Evolutionary conservation across 1,284 basidiomycete species (phyloP).

Genomic region (Fomes fomentarius): DNA sequence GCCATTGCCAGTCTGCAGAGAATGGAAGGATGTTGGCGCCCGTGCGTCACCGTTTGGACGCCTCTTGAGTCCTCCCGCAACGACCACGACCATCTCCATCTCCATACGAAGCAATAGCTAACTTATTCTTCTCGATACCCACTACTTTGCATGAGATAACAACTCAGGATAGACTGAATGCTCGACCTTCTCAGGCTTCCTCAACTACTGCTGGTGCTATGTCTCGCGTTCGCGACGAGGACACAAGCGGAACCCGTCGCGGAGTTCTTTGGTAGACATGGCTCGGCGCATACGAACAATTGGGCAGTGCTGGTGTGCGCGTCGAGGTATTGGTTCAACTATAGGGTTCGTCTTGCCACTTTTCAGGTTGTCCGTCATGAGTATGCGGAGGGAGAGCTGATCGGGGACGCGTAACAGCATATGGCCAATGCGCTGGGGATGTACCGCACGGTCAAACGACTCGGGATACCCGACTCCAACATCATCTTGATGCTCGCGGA

Average conservation of each 20-base stretch:
- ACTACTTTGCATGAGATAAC: neutral
- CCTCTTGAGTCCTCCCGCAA: neutral
- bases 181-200: neutral
- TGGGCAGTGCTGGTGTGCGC: conserved; percentile 98
- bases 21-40: too few relatives aligned
- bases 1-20: too few relatives aligned
- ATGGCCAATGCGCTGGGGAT: conserved; percentile 98
- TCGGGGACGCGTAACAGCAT: conserved; percentile 61
- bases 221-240: conserved; percentile 3
- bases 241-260: conserved; percentile 16
- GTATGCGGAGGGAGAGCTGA: neutral
- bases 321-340: conserved; percentile 98
- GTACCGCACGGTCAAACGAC: conserved; percentile 98
- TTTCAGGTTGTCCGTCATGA: neutral
- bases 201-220: conserved; percentile 9
- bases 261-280: conserved; percentile 27
- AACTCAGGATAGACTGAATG: neutral
- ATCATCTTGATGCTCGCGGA: conserved; percentile 99
- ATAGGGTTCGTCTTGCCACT: conserved; percentile 82
- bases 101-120: neutral
- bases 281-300: conserved; percentile 87
- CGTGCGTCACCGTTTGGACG: too few relatives aligned
- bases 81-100: neutral
- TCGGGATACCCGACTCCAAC: conserved; percentile 97
- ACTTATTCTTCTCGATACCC: neutral